A percentile compares a stretch with the other conserved stretches of the same genome.
Evolutionary conservation across 805 yeast genomes (phyloP).

Genomic region (Soucietia sequanensis): DNA sequence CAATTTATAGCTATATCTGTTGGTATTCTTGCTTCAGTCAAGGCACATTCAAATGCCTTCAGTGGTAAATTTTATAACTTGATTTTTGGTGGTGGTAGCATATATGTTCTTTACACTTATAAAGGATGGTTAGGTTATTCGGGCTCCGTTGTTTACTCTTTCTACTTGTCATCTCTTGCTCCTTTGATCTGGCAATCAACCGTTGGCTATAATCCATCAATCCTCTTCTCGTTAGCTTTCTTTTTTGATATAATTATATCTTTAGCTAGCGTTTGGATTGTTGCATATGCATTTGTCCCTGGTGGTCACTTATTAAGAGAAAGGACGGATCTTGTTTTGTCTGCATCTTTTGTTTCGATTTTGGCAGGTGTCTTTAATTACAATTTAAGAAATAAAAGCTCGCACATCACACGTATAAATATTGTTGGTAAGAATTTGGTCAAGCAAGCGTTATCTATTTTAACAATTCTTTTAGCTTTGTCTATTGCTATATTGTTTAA

Average conservation of each 20-base stretch:
- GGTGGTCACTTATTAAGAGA: constrained; percentile 88
- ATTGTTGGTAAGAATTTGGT: constrained; percentile 15
- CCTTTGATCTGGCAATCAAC: constrained; percentile 61
- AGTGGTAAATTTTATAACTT: constrained; percentile 32
- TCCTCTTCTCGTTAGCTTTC: constrained; percentile 50
- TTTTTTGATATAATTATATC: constrained; percentile 53
- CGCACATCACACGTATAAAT: constrained; percentile 20
- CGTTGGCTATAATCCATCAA: constrained; percentile 54
- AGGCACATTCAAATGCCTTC: constrained; percentile 18
- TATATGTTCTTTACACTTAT: constrained; percentile 47
- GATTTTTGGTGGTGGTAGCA: constrained; percentile 47
- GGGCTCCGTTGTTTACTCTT: constrained; percentile 66
- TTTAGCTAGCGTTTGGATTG: constrained; percentile 92
- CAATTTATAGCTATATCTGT: constrained; percentile 57
- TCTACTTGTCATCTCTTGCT: constrained; percentile 60
- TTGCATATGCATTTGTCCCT: constrained; percentile 98
- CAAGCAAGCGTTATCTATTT: constrained; percentile 24
- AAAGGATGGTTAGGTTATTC: constrained; percentile 70
- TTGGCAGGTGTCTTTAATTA: constrained; percentile 51
- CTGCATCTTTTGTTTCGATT: constrained; percentile 51
- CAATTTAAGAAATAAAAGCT: constrained; percentile 22
- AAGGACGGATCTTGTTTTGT: constrained; percentile 75
- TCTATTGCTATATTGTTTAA: constrained; percentile 59
- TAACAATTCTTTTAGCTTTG: constrained; percentile 47
- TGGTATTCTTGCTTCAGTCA: constrained; percentile 43